A percentile compares a stretch with the other conserved stretches of the same genome.
These are phyloP conservation scores for Hypomontagnella submonticulosa DNA, from an alignment of 495 filamentous ascomycete genomes.

Conservation along the genomic window DNA sequence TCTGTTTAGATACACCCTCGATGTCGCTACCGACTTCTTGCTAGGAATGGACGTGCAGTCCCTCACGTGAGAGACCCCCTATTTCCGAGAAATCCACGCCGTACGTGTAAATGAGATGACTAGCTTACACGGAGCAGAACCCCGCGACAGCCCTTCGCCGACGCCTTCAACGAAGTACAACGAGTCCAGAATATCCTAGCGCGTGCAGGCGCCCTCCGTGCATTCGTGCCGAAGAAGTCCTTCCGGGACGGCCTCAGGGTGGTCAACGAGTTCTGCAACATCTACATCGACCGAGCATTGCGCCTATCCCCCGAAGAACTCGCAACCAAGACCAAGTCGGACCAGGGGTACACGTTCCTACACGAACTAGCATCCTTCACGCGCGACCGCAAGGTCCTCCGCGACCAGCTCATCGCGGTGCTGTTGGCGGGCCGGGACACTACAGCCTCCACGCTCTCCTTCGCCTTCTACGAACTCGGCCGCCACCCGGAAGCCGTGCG, in stretches of 20 bases:
- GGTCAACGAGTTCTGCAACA: slow-evolving; percentile 78
- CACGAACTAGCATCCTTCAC: slow-evolving; percentile 82
- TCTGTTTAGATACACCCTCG: slow-evolving; percentile 84
- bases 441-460: slow-evolving; percentile 78
- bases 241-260: slow-evolving; percentile 72
- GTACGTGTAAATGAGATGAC: slow-evolving; percentile 12
- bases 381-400: slow-evolving; percentile 74
- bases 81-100: too few species aligned
- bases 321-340: slow-evolving; percentile 67
- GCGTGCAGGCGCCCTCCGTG: slow-evolving; percentile 66
- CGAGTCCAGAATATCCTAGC: slow-evolving; percentile 69
- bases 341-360: slow-evolving; percentile 80
- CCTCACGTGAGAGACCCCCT: slow-evolving; percentile 57
- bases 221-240: slow-evolving; percentile 64
- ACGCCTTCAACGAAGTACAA: slow-evolving; percentile 79
- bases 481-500: slow-evolving; percentile 70
- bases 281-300: slow-evolving; percentile 75
- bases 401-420: slow-evolving; percentile 82
- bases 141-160: slow-evolving; percentile 67
- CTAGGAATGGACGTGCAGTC: slow-evolving; percentile 81
- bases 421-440: slow-evolving; percentile 85
- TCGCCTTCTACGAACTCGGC: slow-evolving; percentile 80
- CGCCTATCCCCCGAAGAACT: slow-evolving; percentile 70
- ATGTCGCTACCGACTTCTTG: slow-evolving; percentile 85
- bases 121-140: slow-evolving; percentile 43